Base-by-base conservation (phyloP, 106 monocot genomes). In the Apostasia ramifera region DNA sequence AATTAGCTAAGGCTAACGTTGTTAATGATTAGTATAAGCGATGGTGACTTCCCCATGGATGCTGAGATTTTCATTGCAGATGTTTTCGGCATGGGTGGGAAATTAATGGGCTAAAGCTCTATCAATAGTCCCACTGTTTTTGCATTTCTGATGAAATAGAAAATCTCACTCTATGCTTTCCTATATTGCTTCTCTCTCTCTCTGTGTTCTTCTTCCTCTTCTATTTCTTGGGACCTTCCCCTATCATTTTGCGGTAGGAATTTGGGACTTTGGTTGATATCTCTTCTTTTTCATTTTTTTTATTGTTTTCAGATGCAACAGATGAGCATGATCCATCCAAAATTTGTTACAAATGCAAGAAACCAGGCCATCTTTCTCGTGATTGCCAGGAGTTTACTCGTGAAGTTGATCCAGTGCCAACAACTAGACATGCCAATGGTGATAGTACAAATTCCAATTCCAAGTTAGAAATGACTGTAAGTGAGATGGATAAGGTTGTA, bases 291-390 rank as follows among this genome's bases (percentile, higher is more conserved):
- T 56, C 56, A 1, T n/a, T 50, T 50, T 4, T 6, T 70, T 47
- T 38, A 8, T 46, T 60, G 37, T 65, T 48, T 7, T 63, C 3
- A 37, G 49, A 40, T 44, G 51, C 48, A 10, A 62, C 77, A 89
- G 89, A 66, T 39, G 77, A 71, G 69, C 46, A 76, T 26, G 93
- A 87, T 42, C 75, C 83, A 40, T 70, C 84, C 63, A 93, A 90
- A 72, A 82, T 98, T 76, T 98, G 98, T 69, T 98, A 98, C 67
- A 98, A 82, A 79, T 98, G 98, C 76, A 98, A 98, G 73, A 98
- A 98, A 68, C 10, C 67, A 0, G 98, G 98, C 7, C 98, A 98
- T 59, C 87, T 98, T 63, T 74, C 98, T 55, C 78, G 85, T 47
- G 98, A 93, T 74, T 98, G 98, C 79, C 79, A 60, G 55, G 93